Evolutionary conservation across 495 filamentous ascomycete genomes (phyloP).

Genomic region (Aspergillus saccharolyticus): DNA sequence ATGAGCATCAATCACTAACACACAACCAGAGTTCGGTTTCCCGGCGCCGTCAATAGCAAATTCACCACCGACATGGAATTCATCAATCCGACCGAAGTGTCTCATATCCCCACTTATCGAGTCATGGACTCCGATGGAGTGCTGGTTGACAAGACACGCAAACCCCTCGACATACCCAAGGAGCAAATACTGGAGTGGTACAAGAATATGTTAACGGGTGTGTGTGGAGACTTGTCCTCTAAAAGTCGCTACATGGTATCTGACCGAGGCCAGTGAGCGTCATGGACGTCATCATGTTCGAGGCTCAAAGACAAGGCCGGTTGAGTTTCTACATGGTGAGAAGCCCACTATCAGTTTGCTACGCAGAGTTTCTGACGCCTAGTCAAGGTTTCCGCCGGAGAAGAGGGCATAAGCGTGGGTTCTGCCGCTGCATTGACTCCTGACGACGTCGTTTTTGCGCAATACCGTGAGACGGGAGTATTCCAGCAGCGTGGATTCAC

Average conservation of each 20-base stretch:
- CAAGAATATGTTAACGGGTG: conserved; percentile 61
- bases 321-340: conserved; percentile 92
- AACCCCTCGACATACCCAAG: conserved; percentile 56
- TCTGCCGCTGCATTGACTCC: conserved; percentile 73
- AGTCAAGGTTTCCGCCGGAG: conserved; percentile 72
- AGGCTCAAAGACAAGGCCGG: conserved; percentile 75
- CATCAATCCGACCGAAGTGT: conserved; percentile 23
- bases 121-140: conserved; percentile 78
- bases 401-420: conserved; percentile 90
- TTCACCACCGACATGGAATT: conserved; percentile 56
- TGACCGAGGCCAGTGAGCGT: conserved; percentile 57
- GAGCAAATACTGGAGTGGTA: conserved; percentile 64
- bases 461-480: conserved; percentile 91
- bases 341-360: not conserved
- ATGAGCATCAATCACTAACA: not conserved
- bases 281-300: conserved; percentile 93
- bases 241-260: not conserved
- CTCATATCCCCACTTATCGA: conserved; percentile 80
- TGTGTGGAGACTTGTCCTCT: conserved; percentile 12
- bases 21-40: conserved; percentile 68
- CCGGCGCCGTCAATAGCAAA: conserved; percentile 89
- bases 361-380: not conserved
- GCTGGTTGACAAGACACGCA: conserved; percentile 64
- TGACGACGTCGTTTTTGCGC: conserved; percentile 88
- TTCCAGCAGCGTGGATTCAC: conserved; percentile 87